Base-by-base conservation (phyloP, 192 early-diverging fungal species). In the Globomyces pollinis-pini region DNA sequence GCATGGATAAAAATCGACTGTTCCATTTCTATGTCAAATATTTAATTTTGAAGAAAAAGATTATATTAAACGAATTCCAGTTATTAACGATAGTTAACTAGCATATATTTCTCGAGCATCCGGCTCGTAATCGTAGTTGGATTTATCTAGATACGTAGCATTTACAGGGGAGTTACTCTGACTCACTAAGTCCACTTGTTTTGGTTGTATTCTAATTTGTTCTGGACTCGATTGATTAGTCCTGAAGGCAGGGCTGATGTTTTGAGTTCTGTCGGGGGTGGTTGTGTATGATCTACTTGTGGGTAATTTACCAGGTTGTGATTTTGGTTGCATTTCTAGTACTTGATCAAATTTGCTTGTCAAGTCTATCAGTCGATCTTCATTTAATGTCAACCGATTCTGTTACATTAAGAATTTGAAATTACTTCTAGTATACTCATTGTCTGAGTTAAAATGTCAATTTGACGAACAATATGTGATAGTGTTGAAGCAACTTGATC, bases 371-470 rank as follows among this genome's bases (percentile, higher is more conserved):
- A 80, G 51, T 18, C 69, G 61, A 42, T 78, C 73, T 56, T 80
- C 78, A 24, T 69, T 78, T 58, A 70, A 63, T 16, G 75, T 76
- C n/a, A 80, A 53, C 2, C 78, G 75, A 41, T 54, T 73, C 75
- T 80, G 55, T 12, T 7, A 28, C 41, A n/a, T 47, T 45, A 32
- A 69, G 23, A 49, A 3, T 28, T n/a, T n/a, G n/a, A n/a, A n/a
- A n/a, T 2, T 57, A 80, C 78, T 70, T 81, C 79, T 7, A 81
- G 50, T 3, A 81, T 78, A 39, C 61, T 73, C 77, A 81, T 81
- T 13, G 78, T 79, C 60, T 81, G 75, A n/a, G 79, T 81, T 51
- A 81, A 43, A 7, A 81, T 62, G 51, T 81, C 79, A 20, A 81
- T 65, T 55, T 81, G 79, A 18, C 63, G 55, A 0, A 70, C 64